These are phyloP conservation scores for Alternaria sp. DNA, from an alignment of 2,329 filamentous ascomycete species.

Conservation along the genomic window DNA sequence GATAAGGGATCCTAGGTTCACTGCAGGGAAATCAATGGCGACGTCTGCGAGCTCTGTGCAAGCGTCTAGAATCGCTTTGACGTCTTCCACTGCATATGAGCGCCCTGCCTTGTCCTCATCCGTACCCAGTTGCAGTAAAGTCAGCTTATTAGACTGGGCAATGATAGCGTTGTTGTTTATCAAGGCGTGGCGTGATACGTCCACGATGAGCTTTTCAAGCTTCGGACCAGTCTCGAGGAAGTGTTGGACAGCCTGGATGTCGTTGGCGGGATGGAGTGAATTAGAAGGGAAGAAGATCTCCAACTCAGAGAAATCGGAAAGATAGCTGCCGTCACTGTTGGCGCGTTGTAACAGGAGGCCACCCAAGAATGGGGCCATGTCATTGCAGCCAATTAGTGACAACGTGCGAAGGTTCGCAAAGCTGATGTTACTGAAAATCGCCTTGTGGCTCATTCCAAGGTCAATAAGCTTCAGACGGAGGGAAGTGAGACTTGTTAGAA, in stretches of 20 bases:
- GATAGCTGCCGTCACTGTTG: neutral
- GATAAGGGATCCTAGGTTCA: neutral
- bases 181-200: neutral
- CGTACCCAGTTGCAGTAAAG: neutral
- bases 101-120: neutral
- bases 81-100: neutral
- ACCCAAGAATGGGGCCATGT: neutral
- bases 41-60: neutral
- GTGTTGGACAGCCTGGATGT: neutral
- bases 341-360: neutral
- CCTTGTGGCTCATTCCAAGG: neutral
- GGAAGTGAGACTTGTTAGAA: neutral
- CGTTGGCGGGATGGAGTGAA: neutral
- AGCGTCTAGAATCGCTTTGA: neutral
- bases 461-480: neutral
- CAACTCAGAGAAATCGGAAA: neutral
- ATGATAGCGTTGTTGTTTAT: neutral
- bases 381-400: neutral
- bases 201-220: neutral
- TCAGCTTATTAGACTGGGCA: neutral
- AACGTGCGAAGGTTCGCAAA: neutral
- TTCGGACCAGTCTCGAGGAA: neutral
- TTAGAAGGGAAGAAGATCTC: neutral
- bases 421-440: neutral
- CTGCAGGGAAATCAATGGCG: neutral